Base-by-base conservation (phyloP, 805 yeast species). In the Kluyveromyces aestuarii region DNA sequence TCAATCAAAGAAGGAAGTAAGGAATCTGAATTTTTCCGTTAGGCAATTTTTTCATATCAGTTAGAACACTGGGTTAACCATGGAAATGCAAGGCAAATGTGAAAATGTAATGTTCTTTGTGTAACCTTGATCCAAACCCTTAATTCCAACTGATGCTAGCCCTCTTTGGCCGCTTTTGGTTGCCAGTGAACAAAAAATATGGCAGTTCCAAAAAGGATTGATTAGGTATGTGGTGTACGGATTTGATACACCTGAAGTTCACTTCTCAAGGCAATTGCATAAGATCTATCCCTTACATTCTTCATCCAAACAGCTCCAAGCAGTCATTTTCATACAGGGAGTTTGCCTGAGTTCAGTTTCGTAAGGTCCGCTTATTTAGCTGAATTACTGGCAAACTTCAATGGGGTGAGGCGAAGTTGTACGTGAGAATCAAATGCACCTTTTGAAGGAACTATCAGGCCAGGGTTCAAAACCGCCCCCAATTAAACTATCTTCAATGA, bases 201-300 rank as follows among this genome's bases (percentile, higher is more conserved):
- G 30, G 37, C 45, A 14, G 39, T 35, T 33, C 17, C 16, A 19
- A 43, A 21, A 21, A 37, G 45, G 45, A 33, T 43, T 43, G 45
- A 43, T 43, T 43, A 43, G 45, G 39, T 43, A 43, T 43, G 45
- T 43, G 45, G 45, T 43, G 45, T 43, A 43, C 45, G 45, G 45
- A 43, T 43, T 43, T 43, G 39, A 33, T 33, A 38, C 36, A 33
- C 45, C 45, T 30, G 35, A 30, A 11, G 14, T 30, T 11, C 35
- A 30, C 35, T 30, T 30, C 35, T 8, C 11, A 21, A 21, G 25
- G 25, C 25, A 4, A 4, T 21, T 4, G 25, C 25, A 21, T 3
- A 21, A 6, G 25, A 21, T 6, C 25, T 21, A 21, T 21, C 25
- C 25, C 25, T 21, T 21, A 21, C 25, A 21, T 21, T 21, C 25